Evolutionary conservation across 306 rosid genomes (phyloP), one percentile per base, ranked within the genome.

Genomic region (Cucurbita ficifolia): DNA sequence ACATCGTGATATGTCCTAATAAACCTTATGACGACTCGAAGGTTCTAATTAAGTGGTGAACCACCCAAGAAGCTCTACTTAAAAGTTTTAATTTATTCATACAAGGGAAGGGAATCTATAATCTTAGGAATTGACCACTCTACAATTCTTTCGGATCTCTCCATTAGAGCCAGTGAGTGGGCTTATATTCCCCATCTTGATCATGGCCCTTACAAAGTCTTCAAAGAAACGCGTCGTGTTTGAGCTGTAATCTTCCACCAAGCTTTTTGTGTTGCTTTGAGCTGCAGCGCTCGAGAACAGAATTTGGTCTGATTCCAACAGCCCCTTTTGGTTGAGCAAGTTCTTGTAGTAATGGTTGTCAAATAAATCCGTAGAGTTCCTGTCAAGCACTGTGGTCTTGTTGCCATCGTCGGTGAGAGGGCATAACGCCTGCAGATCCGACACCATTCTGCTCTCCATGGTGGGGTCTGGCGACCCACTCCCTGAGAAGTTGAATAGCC

Each of bases 311-410:
- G 97, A 94, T 57, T 87, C 48, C 10, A 94, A 85, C 65, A 94
- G 94, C 0, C 92, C 97, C 70, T 86, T 90, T 39, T 78, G 84
- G 1, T 1, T 78, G 5, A 84, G 78, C 81, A 94, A 76, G 80
- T 94, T 94, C 69, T 85, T 77, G 62, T 76, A 91, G 84, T 89
- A 94, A 71, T 88, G 90, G 70, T 83, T 94, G 85, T 94, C 99
- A 42, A 91, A 94, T n/a, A 86, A n/a, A 76, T 91, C 97, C 0
- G 69, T 5, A 0, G 99, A 94, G 84, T 85, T 91, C 18, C 91
- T 75, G 51, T 94, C 99, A 9, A 94, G 78, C 4, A 40, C 78
- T 0, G 89, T 65, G 11, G 86, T 83, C 22, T 52, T 72, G 84
- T 80, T 91, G 67, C 90, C 92, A 75, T 87, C 96, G 36, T 89